A percentile compares a stretch with the other conserved stretches of the same genome.
These are phyloP conservation scores for Phaeoacremonium minimum DNA, from an alignment of 2,329 filamentous ascomycete species.

Conservation along the genomic window DNA sequence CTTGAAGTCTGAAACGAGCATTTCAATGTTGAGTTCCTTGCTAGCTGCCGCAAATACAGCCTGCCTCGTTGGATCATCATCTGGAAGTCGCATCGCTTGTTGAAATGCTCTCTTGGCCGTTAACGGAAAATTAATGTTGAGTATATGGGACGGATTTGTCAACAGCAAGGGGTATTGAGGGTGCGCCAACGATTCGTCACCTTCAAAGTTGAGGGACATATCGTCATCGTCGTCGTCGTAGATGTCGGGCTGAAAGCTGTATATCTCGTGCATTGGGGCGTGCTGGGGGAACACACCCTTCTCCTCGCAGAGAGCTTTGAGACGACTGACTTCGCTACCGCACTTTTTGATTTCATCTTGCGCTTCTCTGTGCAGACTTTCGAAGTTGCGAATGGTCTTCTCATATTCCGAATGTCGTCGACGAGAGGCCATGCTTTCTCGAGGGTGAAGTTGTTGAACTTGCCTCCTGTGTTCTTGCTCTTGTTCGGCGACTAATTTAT, in stretches of 20 bases:
- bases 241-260: slow-evolving; percentile 30
- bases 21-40: slow-evolving; percentile 45
- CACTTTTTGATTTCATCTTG: slow-evolving; percentile 25
- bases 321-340: slow-evolving; percentile 23
- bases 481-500: slow-evolving; percentile 31
- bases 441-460: slow-evolving; percentile 10
- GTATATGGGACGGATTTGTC: slow-evolving; percentile 41
- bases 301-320: slow-evolving; percentile 34
- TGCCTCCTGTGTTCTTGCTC: slow-evolving; percentile 19
- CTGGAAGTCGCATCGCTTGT: slow-evolving; percentile 29
- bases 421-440: slow-evolving; percentile 15
- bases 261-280: slow-evolving; percentile 30
- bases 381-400: slow-evolving; percentile 30
- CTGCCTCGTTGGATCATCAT: slow-evolving; percentile 25
- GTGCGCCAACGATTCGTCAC: slow-evolving; percentile 25
- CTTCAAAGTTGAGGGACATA: slow-evolving; percentile 30
- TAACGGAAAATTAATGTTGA: slow-evolving; percentile 30
- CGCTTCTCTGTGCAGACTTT: slow-evolving; percentile 27
- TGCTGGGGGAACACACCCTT: slow-evolving; percentile 37
- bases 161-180: slow-evolving; percentile 38
- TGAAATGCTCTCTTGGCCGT: slow-evolving; percentile 36
- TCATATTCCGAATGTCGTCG: slow-evolving; percentile 14
- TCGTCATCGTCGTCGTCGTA: slow-evolving; percentile 30
- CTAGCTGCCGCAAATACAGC: slow-evolving; percentile 32
- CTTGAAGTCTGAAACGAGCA: slow-evolving; percentile 29